Evolutionary conservation across 208 protist species (phyloP).

Genomic region (Leishmania aethiopica): DNA sequence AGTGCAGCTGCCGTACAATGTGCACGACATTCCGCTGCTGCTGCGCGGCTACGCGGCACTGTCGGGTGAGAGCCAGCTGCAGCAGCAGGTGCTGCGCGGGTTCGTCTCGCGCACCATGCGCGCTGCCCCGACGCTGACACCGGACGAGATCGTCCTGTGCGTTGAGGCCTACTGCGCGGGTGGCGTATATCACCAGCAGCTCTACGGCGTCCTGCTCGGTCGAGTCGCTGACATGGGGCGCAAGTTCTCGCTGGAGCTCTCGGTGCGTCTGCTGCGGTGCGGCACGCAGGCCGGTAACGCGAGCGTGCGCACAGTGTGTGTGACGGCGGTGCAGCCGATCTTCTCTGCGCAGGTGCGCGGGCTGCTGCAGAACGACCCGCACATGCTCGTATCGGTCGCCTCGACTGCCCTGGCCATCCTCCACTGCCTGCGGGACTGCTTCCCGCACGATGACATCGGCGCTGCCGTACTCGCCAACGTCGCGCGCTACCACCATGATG

Average conservation of each 20-base stretch:
- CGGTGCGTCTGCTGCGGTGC: constrained; percentile 69
- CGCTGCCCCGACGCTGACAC: constrained; percentile 35
- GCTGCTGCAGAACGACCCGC: constrained; percentile 71
- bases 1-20: constrained; percentile 38
- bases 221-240: constrained; percentile 63
- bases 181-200: constrained; percentile 60
- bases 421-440: constrained; percentile 70
- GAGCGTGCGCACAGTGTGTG: constrained; percentile 58
- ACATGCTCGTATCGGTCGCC: constrained; percentile 51
- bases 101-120: constrained; percentile 74
- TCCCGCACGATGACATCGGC: constrained; percentile 66
- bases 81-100: constrained; percentile 51
- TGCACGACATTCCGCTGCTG: constrained; percentile 50
- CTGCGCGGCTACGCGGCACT: constrained; percentile 61
- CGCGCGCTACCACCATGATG: constrained; percentile 52
- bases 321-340: constrained; percentile 73
- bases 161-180: constrained; percentile 76
- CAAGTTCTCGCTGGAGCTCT: constrained; percentile 62
- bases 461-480: constrained; percentile 67
- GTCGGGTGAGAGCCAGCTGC: constrained; percentile 21
- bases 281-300: constrained; percentile 38
- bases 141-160: constrained; percentile 61
- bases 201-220: constrained; percentile 76
- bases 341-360: constrained; percentile 70
- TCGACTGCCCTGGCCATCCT: constrained; percentile 56